Percentiles rank a stretch among this genome's conserved stretches.
Evolutionary conservation across 2,329 filamentous ascomycete species (phyloP).

Genomic region (Penicillium rolfsii): DNA sequence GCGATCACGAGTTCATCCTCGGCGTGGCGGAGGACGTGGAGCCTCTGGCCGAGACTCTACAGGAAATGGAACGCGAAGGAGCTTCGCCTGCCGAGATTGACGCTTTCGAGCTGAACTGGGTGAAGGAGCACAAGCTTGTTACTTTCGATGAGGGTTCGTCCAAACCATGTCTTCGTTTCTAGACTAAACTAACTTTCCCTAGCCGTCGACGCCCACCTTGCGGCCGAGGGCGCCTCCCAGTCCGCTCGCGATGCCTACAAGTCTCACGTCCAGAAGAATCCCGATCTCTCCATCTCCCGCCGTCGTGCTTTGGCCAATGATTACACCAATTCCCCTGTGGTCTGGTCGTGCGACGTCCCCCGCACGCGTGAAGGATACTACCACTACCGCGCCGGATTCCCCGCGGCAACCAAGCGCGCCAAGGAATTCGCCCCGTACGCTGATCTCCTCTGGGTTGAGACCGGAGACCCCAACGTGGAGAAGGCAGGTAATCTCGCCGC

Average conservation of each 20-base stretch:
- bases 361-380: conserved; percentile 80
- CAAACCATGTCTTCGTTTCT: background rate
- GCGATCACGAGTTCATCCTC: conserved; percentile 96
- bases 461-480: conserved; percentile 80
- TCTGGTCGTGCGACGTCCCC: conserved; percentile 89
- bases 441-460: conserved; percentile 96
- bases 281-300: conserved; percentile 75
- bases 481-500: conserved; percentile 76
- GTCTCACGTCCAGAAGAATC: conserved; percentile 62
- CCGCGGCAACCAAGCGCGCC: conserved; percentile 87
- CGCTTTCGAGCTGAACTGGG: conserved; percentile 82
- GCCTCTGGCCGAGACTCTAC: conserved; percentile 83
- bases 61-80: conserved; percentile 83
- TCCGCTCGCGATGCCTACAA: conserved; percentile 71
- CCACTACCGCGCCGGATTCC: conserved; percentile 68
- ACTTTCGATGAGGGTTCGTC: conserved; percentile 78
- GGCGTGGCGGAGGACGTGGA: conserved; percentile 78
- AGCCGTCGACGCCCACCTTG: conserved; percentile 76
- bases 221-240: conserved; percentile 65
- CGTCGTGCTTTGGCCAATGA: conserved; percentile 73
- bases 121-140: conserved; percentile 80
- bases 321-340: conserved; percentile 68
- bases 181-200: conserved; percentile 19
- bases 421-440: conserved; percentile 90
- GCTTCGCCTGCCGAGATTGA: conserved; percentile 81